phyloP scores from a whole-genome alignment of 2,329 filamentous ascomycete species.

The Hirsutella minnesotensis region DNA sequence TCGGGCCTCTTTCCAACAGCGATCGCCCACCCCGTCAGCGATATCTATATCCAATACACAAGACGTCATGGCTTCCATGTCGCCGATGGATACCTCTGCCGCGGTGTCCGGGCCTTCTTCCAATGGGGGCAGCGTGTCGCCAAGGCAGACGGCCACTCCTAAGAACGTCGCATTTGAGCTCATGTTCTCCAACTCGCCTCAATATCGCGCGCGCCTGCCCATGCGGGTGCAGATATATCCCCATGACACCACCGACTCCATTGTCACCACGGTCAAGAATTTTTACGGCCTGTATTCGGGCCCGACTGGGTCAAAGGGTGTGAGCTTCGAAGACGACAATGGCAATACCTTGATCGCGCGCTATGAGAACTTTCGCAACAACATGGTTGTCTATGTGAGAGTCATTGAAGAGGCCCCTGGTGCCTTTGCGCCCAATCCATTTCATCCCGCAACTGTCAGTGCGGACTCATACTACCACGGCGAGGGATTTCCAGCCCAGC shows the following conservation, averaged over 20 bases:
- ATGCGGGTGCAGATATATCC: conserved; percentile 85
- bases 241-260: conserved; percentile 94
- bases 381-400: conserved; percentile 88
- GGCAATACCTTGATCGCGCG: conserved; percentile 87
- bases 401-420: conserved; percentile 53
- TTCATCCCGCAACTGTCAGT: conserved; percentile 39
- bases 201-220: conserved; percentile 64
- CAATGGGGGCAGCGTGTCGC: conserved; percentile 32
- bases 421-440: conserved; percentile 33
- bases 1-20: conserved; percentile 8
- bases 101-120: conserved; percentile 23
- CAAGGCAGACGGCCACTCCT: conserved; percentile 35
- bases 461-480: conserved; percentile 32
- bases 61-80: conserved; percentile 32
- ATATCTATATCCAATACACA: conserved; percentile 11
- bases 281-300: conserved; percentile 93
- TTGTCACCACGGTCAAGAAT: conserved; percentile 97
- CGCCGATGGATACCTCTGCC: conserved; percentile 25
- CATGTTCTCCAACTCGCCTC: conserved; percentile 54
- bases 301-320: conserved; percentile 56
- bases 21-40: conserved; percentile 9
- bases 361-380: conserved; percentile 88
- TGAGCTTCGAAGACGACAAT: conserved; percentile 88
- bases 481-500: conserved; percentile 41
- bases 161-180: conserved; percentile 76